Conservation (phyloP, 2,329 filamentous ascomycete species). For the Akanthomyces muscarius region DNA sequence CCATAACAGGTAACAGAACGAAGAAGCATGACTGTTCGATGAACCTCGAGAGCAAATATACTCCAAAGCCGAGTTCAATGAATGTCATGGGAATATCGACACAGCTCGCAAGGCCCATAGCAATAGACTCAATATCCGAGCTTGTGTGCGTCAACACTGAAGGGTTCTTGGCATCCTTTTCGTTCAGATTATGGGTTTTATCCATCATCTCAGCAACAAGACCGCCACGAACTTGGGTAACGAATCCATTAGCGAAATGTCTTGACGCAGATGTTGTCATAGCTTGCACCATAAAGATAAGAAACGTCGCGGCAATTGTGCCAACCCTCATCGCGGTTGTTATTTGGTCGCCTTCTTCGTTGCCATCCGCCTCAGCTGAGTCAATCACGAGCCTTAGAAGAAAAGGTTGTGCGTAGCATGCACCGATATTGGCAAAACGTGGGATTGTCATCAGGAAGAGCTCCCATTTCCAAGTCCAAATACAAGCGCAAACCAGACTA, state of each 20-base stretch:
- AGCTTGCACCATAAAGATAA: neutral
- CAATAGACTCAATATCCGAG: slow-evolving; percentile 2
- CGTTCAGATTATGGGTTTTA: slow-evolving; percentile 35
- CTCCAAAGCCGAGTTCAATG: neutral
- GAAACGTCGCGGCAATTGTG: neutral
- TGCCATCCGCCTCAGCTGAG: neutral
- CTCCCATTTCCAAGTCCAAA: neutral
- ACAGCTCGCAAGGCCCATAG: neutral
- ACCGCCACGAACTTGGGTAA: slow-evolving; percentile 30
- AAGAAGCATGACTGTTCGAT: neutral
- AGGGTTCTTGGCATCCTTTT: slow-evolving; percentile 27
- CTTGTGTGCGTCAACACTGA: neutral
- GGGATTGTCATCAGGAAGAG: neutral
- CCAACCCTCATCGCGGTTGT: neutral
- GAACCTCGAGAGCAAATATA: neutral
- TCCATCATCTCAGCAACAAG: slow-evolving; percentile 44
- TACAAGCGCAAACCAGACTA: neutral
- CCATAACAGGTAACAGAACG: neutral
- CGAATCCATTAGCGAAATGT: slow-evolving; percentile 21
- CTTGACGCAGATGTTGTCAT: neutral
- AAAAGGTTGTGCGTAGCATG: neutral
- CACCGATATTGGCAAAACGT: neutral
- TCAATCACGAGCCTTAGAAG: neutral
- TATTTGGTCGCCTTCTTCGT: neutral
- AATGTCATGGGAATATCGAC: neutral